Conservation (phyloP, 805 yeast genomes). For the Blastobotrys terrestris region DNA sequence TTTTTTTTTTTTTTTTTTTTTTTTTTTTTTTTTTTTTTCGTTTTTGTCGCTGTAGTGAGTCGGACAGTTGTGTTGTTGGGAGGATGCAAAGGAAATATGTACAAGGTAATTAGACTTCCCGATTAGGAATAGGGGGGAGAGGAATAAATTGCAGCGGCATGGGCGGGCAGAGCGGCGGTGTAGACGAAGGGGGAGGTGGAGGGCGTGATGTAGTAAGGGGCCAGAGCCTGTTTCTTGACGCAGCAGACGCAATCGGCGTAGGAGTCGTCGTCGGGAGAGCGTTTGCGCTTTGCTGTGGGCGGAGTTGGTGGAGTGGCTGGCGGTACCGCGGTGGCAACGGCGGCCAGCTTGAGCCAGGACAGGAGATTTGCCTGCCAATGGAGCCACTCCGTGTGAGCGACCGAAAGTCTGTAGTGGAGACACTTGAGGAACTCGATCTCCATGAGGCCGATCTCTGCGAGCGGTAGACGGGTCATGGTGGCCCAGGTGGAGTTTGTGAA, state of each 20-base stretch:
- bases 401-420: slow-evolving; percentile 51
- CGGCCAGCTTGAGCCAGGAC: slow-evolving; percentile 19
- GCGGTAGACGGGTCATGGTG: slow-evolving; percentile 70
- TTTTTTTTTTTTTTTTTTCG: too few species aligned
- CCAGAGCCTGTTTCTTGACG: not conserved
- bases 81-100: not conserved
- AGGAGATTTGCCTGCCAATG: slow-evolving; percentile 20
- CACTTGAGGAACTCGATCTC: slow-evolving; percentile 64
- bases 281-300: not conserved
- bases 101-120: not conserved
- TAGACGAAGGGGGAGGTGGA: not conserved
- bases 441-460: slow-evolving; percentile 49
- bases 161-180: not conserved
- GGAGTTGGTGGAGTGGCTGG: not conserved
- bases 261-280: too few species aligned
- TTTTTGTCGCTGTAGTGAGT: too few species aligned
- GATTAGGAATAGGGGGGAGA: not conserved
- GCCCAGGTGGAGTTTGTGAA: slow-evolving; percentile 90
- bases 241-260: not conserved
- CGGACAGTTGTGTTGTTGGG: not conserved
- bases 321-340: slow-evolving; percentile 1
- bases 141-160: not conserved
- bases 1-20: too few species aligned
- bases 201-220: not conserved
- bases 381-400: slow-evolving; percentile 29